A percentile compares a stretch with the other conserved stretches of the same genome.
Conservation (phyloP, 768 basidiomycete species). For the Pleurotus giganteus region DNA sequence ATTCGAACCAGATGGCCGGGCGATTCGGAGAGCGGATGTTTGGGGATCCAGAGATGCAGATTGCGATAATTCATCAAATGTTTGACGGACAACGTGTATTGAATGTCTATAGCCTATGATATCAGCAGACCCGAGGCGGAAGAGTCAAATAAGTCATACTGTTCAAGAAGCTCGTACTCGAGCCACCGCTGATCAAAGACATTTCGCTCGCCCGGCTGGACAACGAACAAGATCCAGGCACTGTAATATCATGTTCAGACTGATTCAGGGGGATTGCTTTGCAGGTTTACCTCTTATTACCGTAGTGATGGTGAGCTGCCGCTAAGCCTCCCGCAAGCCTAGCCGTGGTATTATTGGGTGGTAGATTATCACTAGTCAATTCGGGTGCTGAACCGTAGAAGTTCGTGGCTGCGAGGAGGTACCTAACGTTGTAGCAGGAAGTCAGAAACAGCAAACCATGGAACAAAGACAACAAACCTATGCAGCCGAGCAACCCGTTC, state of each 20-base stretch:
- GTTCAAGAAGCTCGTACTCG: constrained; percentile 83
- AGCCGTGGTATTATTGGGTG: constrained; percentile 66
- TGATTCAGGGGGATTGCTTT: background rate
- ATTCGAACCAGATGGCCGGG: constrained; percentile 28
- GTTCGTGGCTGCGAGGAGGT: constrained; percentile 59
- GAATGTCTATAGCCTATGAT: constrained; percentile 50
- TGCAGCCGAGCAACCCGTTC: constrained; percentile 70
- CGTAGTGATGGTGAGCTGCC: constrained; percentile 76
- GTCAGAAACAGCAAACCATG: background rate
- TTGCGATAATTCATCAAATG: constrained; percentile 63
- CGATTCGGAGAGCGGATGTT: constrained; percentile 41
- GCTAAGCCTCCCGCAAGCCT: constrained; percentile 77
- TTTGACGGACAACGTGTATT: constrained; percentile 74
- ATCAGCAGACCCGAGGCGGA: background rate
- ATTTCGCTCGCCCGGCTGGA: constrained; percentile 86
- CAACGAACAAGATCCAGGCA: constrained; percentile 77
- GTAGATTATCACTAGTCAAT: constrained; percentile 58
- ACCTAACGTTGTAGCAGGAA: constrained; percentile 39
- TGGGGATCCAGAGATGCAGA: constrained; percentile 54
- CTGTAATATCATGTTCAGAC: constrained; percentile 21
- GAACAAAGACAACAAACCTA: constrained; percentile 43
- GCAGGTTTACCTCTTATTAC: constrained; percentile 44
- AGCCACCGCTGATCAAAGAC: constrained; percentile 91
- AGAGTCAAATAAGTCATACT: constrained; percentile 43
- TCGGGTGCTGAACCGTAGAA: constrained; percentile 63